Percentiles rank a stretch among this genome's conserved stretches.
Conservation (phyloP, 352 stramenopile genomes). For the Phytopythium cucurbitacearum region DNA sequence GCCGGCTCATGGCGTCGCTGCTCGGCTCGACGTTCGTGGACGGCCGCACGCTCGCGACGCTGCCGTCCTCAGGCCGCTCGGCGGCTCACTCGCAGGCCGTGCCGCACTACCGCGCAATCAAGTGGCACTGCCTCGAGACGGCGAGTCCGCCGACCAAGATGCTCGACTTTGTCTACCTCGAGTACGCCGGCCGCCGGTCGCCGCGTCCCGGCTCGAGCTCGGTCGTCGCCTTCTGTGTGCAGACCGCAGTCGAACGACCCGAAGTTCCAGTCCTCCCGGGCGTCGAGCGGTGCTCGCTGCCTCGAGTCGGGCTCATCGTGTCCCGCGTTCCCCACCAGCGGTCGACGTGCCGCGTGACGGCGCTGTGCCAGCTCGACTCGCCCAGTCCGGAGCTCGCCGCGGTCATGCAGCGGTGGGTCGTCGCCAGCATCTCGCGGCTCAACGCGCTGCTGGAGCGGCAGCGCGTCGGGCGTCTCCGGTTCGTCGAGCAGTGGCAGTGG, state of each 20-base stretch:
- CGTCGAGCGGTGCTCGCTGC: constrained; percentile 47
- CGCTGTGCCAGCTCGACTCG: constrained; percentile 63
- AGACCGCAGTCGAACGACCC: constrained; percentile 61
- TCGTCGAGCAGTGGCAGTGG: constrained; percentile 80
- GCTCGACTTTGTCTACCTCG: constrained; percentile 70
- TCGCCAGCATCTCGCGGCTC: constrained; percentile 30
- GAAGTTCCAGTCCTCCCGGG: constrained; percentile 62
- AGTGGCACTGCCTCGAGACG: constrained; percentile 36
- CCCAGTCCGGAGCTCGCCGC: constrained; percentile 28
- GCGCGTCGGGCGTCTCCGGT: constrained; percentile 59
- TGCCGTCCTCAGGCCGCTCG: constrained; percentile 18
- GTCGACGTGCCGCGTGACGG: constrained; percentile 55
- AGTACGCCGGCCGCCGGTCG: constrained; percentile 66
- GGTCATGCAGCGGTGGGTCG: constrained; percentile 60
- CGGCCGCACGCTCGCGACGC: constrained; percentile 56
- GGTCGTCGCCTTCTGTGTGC: constrained; percentile 68
- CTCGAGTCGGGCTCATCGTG: constrained; percentile 59
- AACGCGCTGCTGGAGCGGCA: constrained; percentile 52
- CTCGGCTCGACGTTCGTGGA: constrained; percentile 64
- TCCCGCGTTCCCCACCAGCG: constrained; percentile 51
- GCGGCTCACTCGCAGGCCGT: constrained; percentile 5
- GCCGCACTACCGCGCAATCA: constrained; percentile 53
- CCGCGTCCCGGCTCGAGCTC: constrained; percentile 33
- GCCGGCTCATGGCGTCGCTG: constrained; percentile 48
- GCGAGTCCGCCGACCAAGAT: constrained; percentile 12